These are phyloP conservation scores for Cryptococcus floricola DNA, from an alignment of 1,284 basidiomycete species.

Conservation along the genomic window DNA sequence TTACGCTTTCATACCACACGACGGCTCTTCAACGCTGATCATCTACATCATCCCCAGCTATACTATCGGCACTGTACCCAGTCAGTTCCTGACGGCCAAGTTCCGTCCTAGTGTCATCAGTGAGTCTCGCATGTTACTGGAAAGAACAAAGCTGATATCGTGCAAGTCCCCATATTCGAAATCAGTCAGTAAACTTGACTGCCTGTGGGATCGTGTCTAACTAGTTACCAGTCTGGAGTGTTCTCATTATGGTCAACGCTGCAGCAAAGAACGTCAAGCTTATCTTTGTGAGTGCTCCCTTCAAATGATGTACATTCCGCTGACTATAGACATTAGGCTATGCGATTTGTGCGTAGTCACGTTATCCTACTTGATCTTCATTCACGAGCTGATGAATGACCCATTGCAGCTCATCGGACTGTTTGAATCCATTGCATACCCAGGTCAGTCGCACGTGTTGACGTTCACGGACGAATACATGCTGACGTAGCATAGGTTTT, in stretches of 20 bases:
- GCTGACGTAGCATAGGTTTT: not conserved
- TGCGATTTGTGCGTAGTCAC: slow-evolving; percentile 1
- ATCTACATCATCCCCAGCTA: not conserved
- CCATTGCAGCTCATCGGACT: slow-evolving; percentile 3
- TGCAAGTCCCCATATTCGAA: slow-evolving; percentile 4
- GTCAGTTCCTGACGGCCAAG: slow-evolving; percentile 2
- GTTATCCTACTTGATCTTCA: not conserved
- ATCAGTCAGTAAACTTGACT: not conserved
- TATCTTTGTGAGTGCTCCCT: not conserved
- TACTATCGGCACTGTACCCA: slow-evolving; percentile 3
- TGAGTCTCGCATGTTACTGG: not conserved
- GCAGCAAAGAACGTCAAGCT: slow-evolving; percentile 9
- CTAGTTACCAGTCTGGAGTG: slow-evolving; percentile 1
- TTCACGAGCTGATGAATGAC: not conserved
- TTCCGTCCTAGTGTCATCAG: slow-evolving; percentile 4
- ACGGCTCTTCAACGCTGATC: too few relatives aligned
- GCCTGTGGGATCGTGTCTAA: not conserved
- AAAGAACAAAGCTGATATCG: not conserved
- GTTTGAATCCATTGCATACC: slow-evolving; percentile 7
- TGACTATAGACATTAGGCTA: slow-evolving; percentile 1
- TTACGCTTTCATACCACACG: not conserved
- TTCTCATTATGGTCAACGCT: slow-evolving; percentile 7
- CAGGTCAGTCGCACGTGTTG: not conserved
- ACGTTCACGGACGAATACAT: too few relatives aligned
- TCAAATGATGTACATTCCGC: not conserved